phyloP scores from a whole-genome alignment of 768 basidiomycete genomes.

The Trametes punicea region DNA sequence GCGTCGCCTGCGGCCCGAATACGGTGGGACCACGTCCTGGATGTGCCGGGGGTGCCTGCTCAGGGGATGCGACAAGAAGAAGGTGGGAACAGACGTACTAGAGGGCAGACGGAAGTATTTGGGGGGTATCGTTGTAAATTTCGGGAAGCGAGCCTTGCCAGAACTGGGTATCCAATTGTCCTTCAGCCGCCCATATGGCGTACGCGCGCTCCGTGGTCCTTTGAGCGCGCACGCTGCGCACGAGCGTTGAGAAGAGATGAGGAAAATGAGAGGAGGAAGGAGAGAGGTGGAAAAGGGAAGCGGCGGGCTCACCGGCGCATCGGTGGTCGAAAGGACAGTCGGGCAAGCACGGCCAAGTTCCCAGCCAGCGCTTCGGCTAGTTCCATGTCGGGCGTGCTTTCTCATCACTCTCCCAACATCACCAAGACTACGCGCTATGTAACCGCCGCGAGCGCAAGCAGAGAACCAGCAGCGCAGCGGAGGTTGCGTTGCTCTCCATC shows the following conservation, averaged over 20 bases:
- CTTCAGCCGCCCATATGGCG: constrained; percentile 16
- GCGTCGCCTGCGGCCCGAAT: constrained; percentile 1
- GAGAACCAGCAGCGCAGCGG: not conserved
- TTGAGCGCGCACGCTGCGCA: not conserved
- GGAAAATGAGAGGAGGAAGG: not conserved
- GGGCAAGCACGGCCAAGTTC: constrained; percentile 3
- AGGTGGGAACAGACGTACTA: constrained; percentile 13
- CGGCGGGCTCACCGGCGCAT: constrained; percentile 4
- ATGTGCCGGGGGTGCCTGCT: not conserved
- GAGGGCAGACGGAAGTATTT: constrained; percentile 10
- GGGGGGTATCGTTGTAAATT: constrained; percentile 20
- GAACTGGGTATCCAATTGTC: constrained; percentile 20
- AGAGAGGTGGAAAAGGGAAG: not conserved
- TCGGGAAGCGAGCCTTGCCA: constrained; percentile 15
- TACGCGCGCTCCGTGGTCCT: constrained; percentile 14
- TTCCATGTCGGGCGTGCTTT: not conserved
- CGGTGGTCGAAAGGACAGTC: constrained; percentile 3
- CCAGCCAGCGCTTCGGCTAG: constrained; percentile 12
- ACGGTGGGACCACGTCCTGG: constrained; percentile 2
- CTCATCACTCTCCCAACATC: constrained; percentile 16
- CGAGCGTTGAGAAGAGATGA: not conserved
- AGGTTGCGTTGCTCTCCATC: not conserved
- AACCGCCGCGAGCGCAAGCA: not conserved
- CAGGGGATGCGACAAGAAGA: constrained; percentile 2
- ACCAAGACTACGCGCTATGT: constrained; percentile 4